phyloP scores from a whole-genome alignment of 164 flowering plant genomes.

The Magnolia changhungtana region DNA sequence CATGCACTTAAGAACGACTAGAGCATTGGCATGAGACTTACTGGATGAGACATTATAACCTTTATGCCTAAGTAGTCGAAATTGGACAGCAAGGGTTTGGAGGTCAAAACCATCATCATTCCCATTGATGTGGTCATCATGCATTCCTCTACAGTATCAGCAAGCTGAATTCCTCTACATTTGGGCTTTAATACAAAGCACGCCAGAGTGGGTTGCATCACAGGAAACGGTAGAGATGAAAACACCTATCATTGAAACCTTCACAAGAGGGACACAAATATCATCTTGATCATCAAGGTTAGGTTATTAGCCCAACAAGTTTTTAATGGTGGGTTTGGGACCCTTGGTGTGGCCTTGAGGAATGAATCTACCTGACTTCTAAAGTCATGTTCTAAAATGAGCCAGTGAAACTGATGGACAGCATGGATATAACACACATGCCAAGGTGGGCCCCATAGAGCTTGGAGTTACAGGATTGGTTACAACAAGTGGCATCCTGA shows the following conservation, averaged over 20 bases:
- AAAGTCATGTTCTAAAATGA: background rate
- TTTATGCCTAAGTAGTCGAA: conserved; percentile 11
- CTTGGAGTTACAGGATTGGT: no score
- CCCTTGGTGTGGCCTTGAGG: background rate
- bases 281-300: background rate
- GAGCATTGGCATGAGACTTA: background rate
- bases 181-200: no score
- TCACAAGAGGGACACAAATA: background rate
- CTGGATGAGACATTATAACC: conserved; percentile 7
- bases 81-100: background rate
- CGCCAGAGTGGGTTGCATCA: no score
- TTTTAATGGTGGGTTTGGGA: background rate
- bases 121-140: background rate
- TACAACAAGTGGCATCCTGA: no score
- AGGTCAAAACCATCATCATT: background rate
- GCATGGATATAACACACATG: background rate
- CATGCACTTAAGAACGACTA: no score
- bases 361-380: background rate
- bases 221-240: background rate
- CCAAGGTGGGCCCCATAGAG: background rate
- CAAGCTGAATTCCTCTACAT: no score
- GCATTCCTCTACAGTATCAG: no score
- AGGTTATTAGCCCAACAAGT: no score
- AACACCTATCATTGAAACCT: background rate
- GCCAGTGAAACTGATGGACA: background rate